These are phyloP conservation scores for Fusarium sacchari DNA, from an alignment of 2,329 filamentous ascomycete genomes.

Conservation along the genomic window DNA sequence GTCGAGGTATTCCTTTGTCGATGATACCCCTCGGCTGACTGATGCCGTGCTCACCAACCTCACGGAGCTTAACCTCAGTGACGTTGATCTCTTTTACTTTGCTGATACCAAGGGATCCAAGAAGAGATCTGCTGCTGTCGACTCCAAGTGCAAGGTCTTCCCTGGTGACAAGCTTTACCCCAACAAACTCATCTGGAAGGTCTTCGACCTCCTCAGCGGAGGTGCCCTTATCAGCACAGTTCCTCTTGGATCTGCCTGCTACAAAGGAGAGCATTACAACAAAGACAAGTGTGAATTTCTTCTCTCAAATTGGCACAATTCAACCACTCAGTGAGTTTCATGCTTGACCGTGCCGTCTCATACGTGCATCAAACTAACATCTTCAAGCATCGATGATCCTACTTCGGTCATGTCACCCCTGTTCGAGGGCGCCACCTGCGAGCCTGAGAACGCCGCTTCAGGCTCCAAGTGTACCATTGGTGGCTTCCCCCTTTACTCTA, in stretches of 20 bases:
- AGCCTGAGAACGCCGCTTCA: conserved; percentile 43
- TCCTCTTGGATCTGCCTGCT: conserved; percentile 48
- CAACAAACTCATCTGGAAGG: conserved; percentile 42
- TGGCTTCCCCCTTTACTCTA: conserved; percentile 54
- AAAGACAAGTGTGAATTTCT: background rate
- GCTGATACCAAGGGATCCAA: conserved; percentile 17
- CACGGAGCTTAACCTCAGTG: conserved; percentile 43
- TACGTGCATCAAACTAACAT: background rate
- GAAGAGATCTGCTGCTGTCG: background rate
- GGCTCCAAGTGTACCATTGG: conserved; percentile 51
- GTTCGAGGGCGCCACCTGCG: conserved; percentile 52
- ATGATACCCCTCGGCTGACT: conserved; percentile 48
- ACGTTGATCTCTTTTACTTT: conserved; percentile 50
- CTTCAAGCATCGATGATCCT: conserved; percentile 45
- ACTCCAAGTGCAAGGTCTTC: conserved; percentile 42
- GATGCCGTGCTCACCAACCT: conserved; percentile 48
- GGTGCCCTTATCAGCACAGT: conserved; percentile 48
- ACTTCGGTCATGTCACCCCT: conserved; percentile 55
- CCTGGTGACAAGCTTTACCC: conserved; percentile 46
- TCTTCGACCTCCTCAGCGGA: conserved; percentile 48
- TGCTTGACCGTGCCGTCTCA: background rate
- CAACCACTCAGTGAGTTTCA: conserved; percentile 25
- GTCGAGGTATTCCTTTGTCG: conserved; percentile 11
- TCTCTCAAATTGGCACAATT: conserved; percentile 6
- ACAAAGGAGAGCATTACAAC: conserved; percentile 37